Percentiles rank a stretch among this genome's conserved stretches.
These are phyloP conservation scores for Lippia alba DNA, from an alignment of 305 asterid genomes.

Conservation along the genomic window DNA sequence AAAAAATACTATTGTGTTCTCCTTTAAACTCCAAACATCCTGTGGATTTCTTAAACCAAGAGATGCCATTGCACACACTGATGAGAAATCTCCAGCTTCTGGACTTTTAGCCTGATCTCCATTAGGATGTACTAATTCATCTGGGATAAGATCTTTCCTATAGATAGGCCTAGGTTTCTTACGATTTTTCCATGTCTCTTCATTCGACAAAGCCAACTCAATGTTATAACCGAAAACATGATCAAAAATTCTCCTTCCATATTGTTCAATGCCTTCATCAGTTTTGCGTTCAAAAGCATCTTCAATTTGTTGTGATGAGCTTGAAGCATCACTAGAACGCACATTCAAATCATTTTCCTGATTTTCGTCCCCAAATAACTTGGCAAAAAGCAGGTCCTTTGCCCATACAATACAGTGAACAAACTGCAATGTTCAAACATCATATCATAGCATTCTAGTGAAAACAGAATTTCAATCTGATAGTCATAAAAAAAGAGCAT, in stretches of 20 bases:
- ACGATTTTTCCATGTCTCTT: conserved; percentile 91
- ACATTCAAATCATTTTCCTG: conserved; percentile 93
- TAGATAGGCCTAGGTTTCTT: conserved; percentile 86
- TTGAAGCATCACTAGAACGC: conserved; percentile 77
- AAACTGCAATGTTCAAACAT: conserved; percentile 65
- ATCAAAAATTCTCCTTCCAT: conserved; percentile 89
- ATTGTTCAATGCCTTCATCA: conserved; percentile 73
- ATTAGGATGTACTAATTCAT: conserved; percentile 56
- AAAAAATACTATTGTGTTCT: conserved; percentile 81
- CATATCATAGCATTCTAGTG: conserved; percentile 22
- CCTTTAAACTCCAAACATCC: conserved; percentile 91
- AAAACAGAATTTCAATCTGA: not conserved
- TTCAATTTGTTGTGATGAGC: conserved; percentile 65
- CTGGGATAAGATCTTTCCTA: conserved; percentile 64
- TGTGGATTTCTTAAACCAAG: conserved; percentile 91
- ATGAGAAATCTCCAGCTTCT: conserved; percentile 48
- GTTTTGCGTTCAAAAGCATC: conserved; percentile 77
- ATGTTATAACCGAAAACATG: conserved; percentile 97
- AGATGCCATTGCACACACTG: conserved; percentile 85
- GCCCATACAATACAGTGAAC: conserved; percentile 99
- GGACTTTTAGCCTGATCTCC: conserved; percentile 64
- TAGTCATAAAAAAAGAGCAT: conserved; percentile 8
- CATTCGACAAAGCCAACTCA: conserved; percentile 86
- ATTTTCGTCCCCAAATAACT: conserved; percentile 89
- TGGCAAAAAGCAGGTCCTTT: conserved; percentile 95